Percentiles rank a stretch among this genome's conserved stretches.
Evolutionary conservation across 2,329 filamentous ascomycete genomes (phyloP).

Genomic region (Fusarium sacchari): DNA sequence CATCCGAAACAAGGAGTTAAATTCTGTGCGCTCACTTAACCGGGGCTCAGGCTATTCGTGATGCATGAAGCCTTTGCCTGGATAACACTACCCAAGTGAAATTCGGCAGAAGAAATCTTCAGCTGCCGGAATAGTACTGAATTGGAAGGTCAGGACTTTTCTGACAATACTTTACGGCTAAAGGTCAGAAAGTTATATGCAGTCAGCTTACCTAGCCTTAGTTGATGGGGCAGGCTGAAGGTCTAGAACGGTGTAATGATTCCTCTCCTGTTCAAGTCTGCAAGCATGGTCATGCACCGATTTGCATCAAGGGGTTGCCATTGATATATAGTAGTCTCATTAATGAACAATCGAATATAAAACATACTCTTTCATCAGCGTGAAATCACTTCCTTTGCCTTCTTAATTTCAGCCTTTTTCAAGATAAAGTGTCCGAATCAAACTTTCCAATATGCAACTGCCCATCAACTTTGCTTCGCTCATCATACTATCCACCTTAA

Average conservation of each 20-base stretch:
- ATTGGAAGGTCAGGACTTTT: neutral
- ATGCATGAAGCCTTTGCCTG: neutral
- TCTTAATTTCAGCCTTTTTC: neutral
- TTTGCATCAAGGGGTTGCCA: neutral
- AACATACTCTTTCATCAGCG: too few relatives aligned
- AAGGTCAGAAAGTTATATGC: neutral
- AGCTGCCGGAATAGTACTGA: neutral
- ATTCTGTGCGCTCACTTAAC: neutral
- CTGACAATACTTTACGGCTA: neutral
- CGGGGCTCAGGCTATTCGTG: neutral
- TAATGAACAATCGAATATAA: neutral
- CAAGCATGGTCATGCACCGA: neutral
- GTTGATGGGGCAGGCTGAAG: neutral
- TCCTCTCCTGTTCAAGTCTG: neutral
- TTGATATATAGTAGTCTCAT: neutral
- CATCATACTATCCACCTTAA: neutral
- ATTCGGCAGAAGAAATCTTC: neutral
- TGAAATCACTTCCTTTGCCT: neutral
- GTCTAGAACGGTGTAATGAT: neutral
- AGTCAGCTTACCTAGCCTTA: neutral
- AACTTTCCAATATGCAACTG: neutral
- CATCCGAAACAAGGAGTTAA: neutral
- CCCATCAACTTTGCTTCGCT: neutral
- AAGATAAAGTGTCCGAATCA: neutral
- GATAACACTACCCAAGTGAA: neutral